phyloP scores from a whole-genome alignment of 2,329 filamentous ascomycete species.

The Stagonosporopsis vannaccii region DNA sequence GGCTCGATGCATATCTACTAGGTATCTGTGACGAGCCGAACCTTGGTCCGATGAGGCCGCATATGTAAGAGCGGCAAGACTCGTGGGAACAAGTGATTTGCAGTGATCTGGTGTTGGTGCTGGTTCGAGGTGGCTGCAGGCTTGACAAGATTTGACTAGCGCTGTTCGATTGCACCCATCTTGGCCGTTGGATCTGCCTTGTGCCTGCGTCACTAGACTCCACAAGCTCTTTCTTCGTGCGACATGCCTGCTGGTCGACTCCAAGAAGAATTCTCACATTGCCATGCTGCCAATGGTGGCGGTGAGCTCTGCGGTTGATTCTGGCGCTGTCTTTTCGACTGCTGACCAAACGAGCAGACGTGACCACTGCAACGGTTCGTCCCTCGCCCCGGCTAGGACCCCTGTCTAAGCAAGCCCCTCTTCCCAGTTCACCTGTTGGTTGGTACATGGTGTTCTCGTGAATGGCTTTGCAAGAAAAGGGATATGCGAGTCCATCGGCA shows the following conservation, averaged over 20 bases:
- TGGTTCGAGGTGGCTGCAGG: conserved; percentile 15
- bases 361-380: conserved; percentile 12
- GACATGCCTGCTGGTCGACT: conserved; percentile 16
- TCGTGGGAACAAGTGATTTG: conserved; percentile 15
- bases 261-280: conserved; percentile 18
- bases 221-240: conserved; percentile 13
- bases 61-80: conserved; percentile 11
- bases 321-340: conserved; percentile 6
- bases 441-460: not conserved
- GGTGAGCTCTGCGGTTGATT: conserved; percentile 9
- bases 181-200: conserved; percentile 9
- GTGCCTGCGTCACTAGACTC: conserved; percentile 20
- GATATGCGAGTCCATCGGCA: conserved; percentile 16
- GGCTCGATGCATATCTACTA: conserved; percentile 7
- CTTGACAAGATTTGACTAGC: conserved; percentile 8
- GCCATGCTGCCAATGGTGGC: conserved; percentile 8
- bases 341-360: conserved; percentile 9
- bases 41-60: conserved; percentile 15
- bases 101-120: conserved; percentile 8
- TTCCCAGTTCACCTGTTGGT: conserved; percentile 3
- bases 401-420: conserved; percentile 14
- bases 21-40: conserved; percentile 7
- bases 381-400: conserved; percentile 5
- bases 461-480: conserved; percentile 14
- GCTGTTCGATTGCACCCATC: conserved; percentile 3